Base-by-base conservation (phyloP, 257 asterid genomes). In the Ehretia macrophylla region DNA sequence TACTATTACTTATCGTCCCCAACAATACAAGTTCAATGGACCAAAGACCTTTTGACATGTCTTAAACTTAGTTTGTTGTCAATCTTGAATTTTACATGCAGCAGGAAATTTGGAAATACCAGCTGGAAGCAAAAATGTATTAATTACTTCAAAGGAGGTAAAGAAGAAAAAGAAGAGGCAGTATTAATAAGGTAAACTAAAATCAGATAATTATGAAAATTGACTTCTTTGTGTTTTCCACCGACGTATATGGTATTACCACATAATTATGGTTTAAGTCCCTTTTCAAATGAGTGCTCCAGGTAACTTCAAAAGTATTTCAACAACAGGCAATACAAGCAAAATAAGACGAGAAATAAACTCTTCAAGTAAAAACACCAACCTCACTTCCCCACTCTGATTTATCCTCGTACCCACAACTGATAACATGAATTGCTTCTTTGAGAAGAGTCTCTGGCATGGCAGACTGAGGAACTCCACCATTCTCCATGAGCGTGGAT, bases 371-470 rank as follows among this genome's bases (percentile, higher is more conserved):
- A 56, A 59, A 51, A 62, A 18, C 56, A 18, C 59, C 49, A 70
- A 91, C 96, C 94, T 91, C 98, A 63, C 73, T 72, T 71, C 98
- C 98, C 98, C 98, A 91, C 67, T 91, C 98, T 59, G 96, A n/a
- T 78, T 91, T 91, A 64, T 91, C 98, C 75, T 91, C 98, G n/a
- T 85, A 91, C n/a, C 98, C 98, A 83, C 98, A 91, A 72, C 98
- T 91, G 65, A 91, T 91, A 51, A 91, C 98, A 74, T 91, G 98
- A 77, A 88, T 91, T 72, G 98, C 98, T 79, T 91, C 98, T 82
- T 91, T 91, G 50, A 88, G 81, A 71, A 88, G 98, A 56, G 81
- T 88, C 60, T 88, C 98, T 14, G 98, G 95, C 4, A 85, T 85
- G 58, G 98, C 96, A 58, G 98, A 88, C 70, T 87, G 85, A 66